A percentile compares a stretch with the other conserved stretches of the same genome.
phyloP scores from a whole-genome alignment of 2,329 filamentous ascomycete species.

The Pseudogymnoascus sp. region DNA sequence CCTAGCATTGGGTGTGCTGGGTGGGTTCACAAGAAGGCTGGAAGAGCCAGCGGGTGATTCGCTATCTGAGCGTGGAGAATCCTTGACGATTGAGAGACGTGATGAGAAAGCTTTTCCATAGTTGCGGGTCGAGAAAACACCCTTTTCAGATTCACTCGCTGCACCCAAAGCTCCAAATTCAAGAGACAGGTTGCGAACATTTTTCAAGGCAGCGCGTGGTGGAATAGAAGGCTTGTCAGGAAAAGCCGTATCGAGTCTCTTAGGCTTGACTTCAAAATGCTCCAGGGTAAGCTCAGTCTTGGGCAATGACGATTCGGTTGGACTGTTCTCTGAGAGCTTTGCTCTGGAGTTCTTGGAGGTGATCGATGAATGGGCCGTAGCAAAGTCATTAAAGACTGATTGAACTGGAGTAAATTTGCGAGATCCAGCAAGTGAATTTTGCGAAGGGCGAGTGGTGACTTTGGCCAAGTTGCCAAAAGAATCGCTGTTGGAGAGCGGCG shows the following conservation, averaged over 20 bases:
- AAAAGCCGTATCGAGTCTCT: neutral
- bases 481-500: neutral
- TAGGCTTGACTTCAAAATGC: neutral
- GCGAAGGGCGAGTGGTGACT: neutral
- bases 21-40: neutral
- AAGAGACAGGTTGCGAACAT: neutral
- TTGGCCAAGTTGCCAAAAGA: neutral
- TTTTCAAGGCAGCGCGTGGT: neutral
- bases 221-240: neutral
- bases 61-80: neutral
- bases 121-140: neutral
- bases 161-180: neutral
- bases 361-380: constrained; percentile 27
- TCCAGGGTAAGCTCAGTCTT: neutral
- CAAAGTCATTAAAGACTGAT: constrained; percentile 27
- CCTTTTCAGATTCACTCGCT: neutral
- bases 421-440: neutral
- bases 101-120: neutral
- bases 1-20: neutral
- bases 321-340: neutral
- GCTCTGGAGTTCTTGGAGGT: constrained; percentile 24
- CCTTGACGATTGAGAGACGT: neutral
- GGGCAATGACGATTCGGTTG: neutral
- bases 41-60: neutral
- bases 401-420: constrained; percentile 20